Evolutionary conservation across 306 rosid genomes (phyloP).

Genomic region (Quercus engelmannii): DNA sequence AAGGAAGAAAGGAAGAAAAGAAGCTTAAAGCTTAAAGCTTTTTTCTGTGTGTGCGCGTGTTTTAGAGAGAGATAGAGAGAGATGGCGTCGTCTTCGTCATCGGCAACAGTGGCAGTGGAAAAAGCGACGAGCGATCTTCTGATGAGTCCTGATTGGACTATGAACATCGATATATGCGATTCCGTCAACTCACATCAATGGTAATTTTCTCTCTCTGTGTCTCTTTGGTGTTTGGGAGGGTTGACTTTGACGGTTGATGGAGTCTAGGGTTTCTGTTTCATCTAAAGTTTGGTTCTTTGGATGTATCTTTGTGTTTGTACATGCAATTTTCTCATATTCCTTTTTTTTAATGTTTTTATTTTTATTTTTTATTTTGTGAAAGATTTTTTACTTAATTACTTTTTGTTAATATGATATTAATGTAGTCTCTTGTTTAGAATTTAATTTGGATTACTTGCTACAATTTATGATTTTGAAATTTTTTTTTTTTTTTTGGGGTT

Average conservation of each 20-base stretch:
- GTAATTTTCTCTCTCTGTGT: slow-evolving; percentile 30
- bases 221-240: slow-evolving; percentile 2
- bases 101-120: slow-evolving; percentile 93
- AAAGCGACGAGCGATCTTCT: slow-evolving; percentile 99
- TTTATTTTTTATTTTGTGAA: too few relatives aligned
- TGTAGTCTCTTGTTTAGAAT: background rate
- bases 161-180: slow-evolving; percentile 97
- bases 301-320: background rate
- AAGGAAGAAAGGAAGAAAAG: background rate
- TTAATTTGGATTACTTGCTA: background rate
- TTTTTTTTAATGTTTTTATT: background rate
- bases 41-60: background rate
- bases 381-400: background rate
- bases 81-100: slow-evolving; percentile 63
- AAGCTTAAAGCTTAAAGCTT: background rate
- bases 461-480: background rate
- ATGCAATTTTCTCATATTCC: background rate
- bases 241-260: slow-evolving; percentile 24
- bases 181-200: slow-evolving; percentile 91
- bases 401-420: background rate
- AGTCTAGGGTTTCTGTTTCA: slow-evolving; percentile 20
- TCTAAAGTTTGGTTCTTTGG: slow-evolving; percentile 1
- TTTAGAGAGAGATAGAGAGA: slow-evolving; percentile 2
- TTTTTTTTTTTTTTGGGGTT: background rate
- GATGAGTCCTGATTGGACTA: slow-evolving; percentile 97